A percentile compares a stretch with the other conserved stretches of the same genome.
Evolutionary conservation across 345 rosid species (phyloP).

Genomic region (Carallia pectinifolia): DNA sequence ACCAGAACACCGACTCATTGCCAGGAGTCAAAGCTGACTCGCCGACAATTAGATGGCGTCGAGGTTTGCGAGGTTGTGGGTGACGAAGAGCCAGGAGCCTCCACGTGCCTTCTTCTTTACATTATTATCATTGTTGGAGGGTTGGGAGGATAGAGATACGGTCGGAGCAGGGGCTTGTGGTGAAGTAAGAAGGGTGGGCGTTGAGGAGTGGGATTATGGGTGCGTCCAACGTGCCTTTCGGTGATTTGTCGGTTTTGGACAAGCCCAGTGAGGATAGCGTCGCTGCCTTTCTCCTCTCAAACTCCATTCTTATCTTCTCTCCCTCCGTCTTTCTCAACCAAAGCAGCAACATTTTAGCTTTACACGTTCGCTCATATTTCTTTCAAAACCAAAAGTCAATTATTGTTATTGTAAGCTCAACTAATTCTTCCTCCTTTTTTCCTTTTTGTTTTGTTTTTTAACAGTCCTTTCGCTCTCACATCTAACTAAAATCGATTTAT

Average conservation of each 20-base stretch:
- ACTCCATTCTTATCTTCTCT: slow-evolving; percentile 43
- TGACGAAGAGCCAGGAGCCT: slow-evolving; percentile 75
- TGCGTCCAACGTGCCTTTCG: slow-evolving; percentile 70
- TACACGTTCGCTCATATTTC: no score
- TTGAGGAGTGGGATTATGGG: slow-evolving; percentile 82
- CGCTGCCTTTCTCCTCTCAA: slow-evolving; percentile 73
- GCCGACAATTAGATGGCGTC: slow-evolving; percentile 20
- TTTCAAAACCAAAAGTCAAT: no score
- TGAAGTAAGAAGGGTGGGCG: slow-evolving; percentile 72
- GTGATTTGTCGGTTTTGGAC: slow-evolving; percentile 65
- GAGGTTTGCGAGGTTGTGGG: slow-evolving; percentile 64
- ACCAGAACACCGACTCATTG: slow-evolving; percentile 61
- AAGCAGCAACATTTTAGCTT: no score
- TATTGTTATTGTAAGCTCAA: no score
- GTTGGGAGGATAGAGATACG: slow-evolving; percentile 88
- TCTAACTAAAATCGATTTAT: not conserved
- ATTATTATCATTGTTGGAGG: slow-evolving; percentile 19
- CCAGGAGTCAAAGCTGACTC: slow-evolving; percentile 6
- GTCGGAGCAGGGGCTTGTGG: slow-evolving; percentile 95
- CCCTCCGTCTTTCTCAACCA: not conserved
- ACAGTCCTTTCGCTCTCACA: not conserved
- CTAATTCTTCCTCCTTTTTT: not conserved
- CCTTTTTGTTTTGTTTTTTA: not conserved
- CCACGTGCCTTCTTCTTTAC: slow-evolving; percentile 75
- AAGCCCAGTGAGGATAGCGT: slow-evolving; percentile 52